Evolutionary conservation across 2,329 filamentous ascomycete genomes (phyloP).

Genomic region (Hymenoscyphus scutula): DNA sequence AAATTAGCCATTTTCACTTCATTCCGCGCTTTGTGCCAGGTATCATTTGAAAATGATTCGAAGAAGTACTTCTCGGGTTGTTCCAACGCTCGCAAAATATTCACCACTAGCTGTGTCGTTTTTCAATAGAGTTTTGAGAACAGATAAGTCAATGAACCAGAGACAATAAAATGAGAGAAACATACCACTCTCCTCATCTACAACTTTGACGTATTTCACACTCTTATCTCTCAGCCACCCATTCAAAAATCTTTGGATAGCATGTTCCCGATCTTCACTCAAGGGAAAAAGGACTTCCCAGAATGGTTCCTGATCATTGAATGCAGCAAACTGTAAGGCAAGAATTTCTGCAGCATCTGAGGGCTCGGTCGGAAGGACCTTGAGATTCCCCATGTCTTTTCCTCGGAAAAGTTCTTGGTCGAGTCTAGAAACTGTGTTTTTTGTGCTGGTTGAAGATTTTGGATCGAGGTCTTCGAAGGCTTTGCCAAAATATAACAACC

Average conservation of each 20-base stretch:
- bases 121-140: no score
- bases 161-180: background rate
- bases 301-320: conserved; percentile 23
- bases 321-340: conserved; percentile 18
- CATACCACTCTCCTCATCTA: conserved; percentile 23
- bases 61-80: no score
- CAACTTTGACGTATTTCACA: conserved; percentile 24
- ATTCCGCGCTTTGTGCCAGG: no score
- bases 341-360: conserved; percentile 20
- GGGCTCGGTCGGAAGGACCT: conserved; percentile 7
- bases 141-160: no score
- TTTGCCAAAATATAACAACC: no score
- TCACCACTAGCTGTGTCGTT: no score
- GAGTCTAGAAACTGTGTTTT: no score
- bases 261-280: conserved; percentile 16
- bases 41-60: no score
- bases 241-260: conserved; percentile 20
- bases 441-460: no score
- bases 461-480: no score
- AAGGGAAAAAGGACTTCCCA: conserved; percentile 21
- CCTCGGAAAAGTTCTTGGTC: background rate
- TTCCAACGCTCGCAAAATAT: no score
- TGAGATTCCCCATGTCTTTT: conserved; percentile 8
- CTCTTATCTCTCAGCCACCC: conserved; percentile 19
- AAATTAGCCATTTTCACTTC: background rate